These are phyloP conservation scores for Isabelozyma heimii DNA, from an alignment of 805 yeast genomes.

Conservation along the genomic window DNA sequence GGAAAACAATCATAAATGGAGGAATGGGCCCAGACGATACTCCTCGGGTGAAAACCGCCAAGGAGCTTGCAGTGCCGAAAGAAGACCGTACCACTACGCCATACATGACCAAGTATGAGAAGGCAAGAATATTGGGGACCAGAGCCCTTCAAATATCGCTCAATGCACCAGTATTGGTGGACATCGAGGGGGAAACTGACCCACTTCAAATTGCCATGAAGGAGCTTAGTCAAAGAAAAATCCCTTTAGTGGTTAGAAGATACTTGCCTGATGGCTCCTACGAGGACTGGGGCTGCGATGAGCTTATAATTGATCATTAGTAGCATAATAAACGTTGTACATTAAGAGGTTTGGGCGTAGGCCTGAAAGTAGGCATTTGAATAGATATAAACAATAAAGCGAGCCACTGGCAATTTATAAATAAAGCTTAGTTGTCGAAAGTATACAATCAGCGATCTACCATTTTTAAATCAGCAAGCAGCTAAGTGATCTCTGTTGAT, in stretches of 20 bases:
- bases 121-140: conserved; percentile 96
- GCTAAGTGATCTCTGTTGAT: no score
- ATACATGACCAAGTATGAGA: conserved; percentile 97
- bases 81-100: conserved; percentile 94
- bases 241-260: conserved; percentile 93
- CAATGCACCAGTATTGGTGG: conserved; percentile 98
- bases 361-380: no score
- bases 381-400: no score
- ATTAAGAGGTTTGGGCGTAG: neutral
- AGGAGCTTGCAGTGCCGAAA: conserved; percentile 83
- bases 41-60: conserved; percentile 59
- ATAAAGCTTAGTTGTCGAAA: no score
- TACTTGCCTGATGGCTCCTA: conserved; percentile 95
- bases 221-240: conserved; percentile 90
- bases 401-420: no score
- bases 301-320: conserved; percentile 81
- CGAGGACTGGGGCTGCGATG: conserved; percentile 99
- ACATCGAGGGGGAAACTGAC: conserved; percentile 98
- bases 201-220: conserved; percentile 97
- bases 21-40: conserved; percentile 61
- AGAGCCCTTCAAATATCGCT: conserved; percentile 95
- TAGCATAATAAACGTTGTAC: neutral
- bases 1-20: conserved; percentile 69
- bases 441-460: no score
- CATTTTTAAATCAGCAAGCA: no score